Evolutionary conservation across 768 basidiomycete species (phyloP), one percentile per base, ranked within the genome.

Genomic region (Psilocybe azurescens): DNA sequence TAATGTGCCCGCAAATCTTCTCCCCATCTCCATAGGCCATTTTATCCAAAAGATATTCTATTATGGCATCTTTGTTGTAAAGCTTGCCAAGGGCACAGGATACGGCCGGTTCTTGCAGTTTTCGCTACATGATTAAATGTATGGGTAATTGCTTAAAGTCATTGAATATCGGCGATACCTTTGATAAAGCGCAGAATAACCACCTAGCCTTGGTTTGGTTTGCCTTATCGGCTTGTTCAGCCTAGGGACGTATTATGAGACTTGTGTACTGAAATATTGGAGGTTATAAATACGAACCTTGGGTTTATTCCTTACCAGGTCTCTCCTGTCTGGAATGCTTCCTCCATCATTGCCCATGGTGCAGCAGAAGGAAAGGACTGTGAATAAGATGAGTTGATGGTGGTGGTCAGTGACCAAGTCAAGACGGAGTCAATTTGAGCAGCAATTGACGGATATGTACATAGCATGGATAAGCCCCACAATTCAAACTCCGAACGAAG

Each of bases 161-260:
- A 32, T 38, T 5, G 11, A 13, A 8, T 18, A 51, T 8, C 16
- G 10, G 8, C 13, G 14, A 3, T 70, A 93, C 95, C 86, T 98
- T 98, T 46, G 96, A 97, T 3, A 99, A 81, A 8, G 96, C 95
- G 72, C 97, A 99, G 73, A 93, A 95, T 63, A 92, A 86, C 95
- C 94, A 99, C 51, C 86, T 81, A 2, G 95, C 95, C 36, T 91
- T 85, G 11, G 89, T 87, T 70, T 97, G 91, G 69, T 95, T 95
- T 1, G 93, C 90, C 75, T 88, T 93, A 82, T 99, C 96, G 0
- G 93, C 93, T 69, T 93, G 87, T 74, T 95, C 93, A 18, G 90
- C 89, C 82, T 90, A 73, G 32, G 55, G 33, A 38, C 33, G 29
- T 13, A 52, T 3, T 14, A 38, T 58, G 24, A 58, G 24, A 30